Percentiles rank a stretch among this genome's conserved stretches.
Conservation (phyloP, 495 filamentous ascomycete species). For the Neurospora tetraspora region DNA sequence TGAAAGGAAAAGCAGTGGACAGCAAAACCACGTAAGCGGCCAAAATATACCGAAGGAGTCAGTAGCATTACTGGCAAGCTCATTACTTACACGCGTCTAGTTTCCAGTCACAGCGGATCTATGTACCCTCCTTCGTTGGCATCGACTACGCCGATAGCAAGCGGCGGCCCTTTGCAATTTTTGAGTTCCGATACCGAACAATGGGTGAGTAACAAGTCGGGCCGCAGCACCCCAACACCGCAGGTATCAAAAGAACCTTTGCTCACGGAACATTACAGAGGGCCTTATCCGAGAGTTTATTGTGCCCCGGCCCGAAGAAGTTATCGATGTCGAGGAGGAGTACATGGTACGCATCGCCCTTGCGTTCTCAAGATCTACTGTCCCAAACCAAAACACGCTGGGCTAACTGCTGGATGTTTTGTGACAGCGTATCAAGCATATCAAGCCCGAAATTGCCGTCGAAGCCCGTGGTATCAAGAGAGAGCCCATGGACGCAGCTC, state of each 20-base stretch:
- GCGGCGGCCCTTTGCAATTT: slow-evolving; percentile 7
- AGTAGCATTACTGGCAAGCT: not conserved
- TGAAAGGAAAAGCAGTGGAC: slow-evolving; percentile 8
- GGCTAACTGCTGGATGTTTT: not conserved
- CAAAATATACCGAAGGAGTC: not conserved
- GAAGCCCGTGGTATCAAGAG: not conserved
- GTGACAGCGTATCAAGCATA: not conserved
- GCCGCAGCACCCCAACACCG: too few species aligned
- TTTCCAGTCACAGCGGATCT: not conserved
- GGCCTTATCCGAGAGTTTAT: slow-evolving; percentile 1
- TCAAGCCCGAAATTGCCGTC: not conserved
- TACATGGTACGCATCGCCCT: not conserved
- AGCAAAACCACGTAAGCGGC: not conserved
- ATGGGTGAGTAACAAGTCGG: slow-evolving; percentile 1
- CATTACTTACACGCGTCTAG: not conserved
- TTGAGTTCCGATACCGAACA: slow-evolving; percentile 12
- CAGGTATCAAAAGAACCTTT: too few species aligned
- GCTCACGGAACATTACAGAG: not conserved
- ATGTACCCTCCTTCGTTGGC: not conserved
- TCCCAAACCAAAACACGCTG: not conserved
- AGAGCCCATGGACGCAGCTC: not conserved
- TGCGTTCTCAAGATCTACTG: not conserved
- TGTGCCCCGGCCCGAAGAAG: not conserved
- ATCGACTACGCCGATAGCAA: not conserved
- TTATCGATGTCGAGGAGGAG: not conserved